Conservation (phyloP, 2,329 filamentous ascomycete species). For the Beauveria brongniartii region DNA sequence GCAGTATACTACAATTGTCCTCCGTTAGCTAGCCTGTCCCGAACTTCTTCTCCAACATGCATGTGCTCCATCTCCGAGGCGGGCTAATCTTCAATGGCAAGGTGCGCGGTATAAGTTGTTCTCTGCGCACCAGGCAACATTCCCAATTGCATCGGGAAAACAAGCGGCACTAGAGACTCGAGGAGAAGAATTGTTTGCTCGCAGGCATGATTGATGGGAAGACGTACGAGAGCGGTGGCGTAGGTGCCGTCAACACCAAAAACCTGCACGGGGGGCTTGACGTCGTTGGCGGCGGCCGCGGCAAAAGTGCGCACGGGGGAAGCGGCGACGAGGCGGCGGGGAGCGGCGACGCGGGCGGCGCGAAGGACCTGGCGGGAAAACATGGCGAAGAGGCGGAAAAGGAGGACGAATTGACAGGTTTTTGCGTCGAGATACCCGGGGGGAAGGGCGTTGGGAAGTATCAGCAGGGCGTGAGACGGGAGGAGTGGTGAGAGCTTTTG, state of each 20-base stretch:
- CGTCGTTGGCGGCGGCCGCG: conserved; percentile 58
- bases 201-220: background rate
- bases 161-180: too few species aligned
- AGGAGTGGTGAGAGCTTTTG: conserved; percentile 20
- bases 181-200: background rate
- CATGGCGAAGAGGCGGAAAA: conserved; percentile 32
- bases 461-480: background rate
- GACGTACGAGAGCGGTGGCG: conserved; percentile 90
- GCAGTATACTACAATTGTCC: conserved; percentile 74
- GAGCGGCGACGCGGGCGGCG: conserved; percentile 48
- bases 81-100: background rate
- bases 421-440: conserved; percentile 19
- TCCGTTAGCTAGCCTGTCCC: conserved; percentile 10
- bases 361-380: conserved; percentile 53
- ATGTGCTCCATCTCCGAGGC: background rate
- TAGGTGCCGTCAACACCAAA: conserved; percentile 98
- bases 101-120: conserved; percentile 1
- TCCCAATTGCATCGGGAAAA: background rate
- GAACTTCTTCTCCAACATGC: background rate
- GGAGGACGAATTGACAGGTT: conserved; percentile 14
- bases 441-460: background rate
- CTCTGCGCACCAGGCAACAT: background rate
- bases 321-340: conserved; percentile 45
- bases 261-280: conserved; percentile 81
- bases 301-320: conserved; percentile 69